phyloP scores from a whole-genome alignment of 257 asterid genomes.

The Scutellaria minor region DNA sequence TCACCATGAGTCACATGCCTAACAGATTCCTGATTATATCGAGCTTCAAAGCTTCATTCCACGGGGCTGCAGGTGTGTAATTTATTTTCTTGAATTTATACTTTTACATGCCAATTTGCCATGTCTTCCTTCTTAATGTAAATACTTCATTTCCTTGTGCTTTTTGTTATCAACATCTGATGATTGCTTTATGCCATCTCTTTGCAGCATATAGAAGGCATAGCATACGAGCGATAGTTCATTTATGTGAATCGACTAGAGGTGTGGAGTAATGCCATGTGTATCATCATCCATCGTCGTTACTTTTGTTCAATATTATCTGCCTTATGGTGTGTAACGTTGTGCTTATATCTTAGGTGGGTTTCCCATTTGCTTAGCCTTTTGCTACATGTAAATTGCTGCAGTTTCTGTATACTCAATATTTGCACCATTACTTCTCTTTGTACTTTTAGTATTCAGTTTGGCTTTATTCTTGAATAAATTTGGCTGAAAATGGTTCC shows the following conservation, averaged over 20 bases:
- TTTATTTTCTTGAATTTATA: not conserved
- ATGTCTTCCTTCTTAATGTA: not conserved
- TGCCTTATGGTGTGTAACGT: conserved; percentile 34
- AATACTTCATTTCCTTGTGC: not conserved
- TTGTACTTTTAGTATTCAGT: not conserved
- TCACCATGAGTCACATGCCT: conserved; percentile 8
- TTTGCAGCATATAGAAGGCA: conserved; percentile 42
- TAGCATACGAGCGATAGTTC: conserved; percentile 24
- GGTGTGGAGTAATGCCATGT: conserved; percentile 38
- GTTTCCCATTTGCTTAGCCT: conserved; percentile 29
- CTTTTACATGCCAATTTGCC: not conserved
- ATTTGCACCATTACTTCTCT: not conserved
- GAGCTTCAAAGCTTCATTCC: conserved; percentile 27
- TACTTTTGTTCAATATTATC: conserved; percentile 19
- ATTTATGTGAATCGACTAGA: conserved; percentile 26
- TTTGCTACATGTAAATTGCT: conserved; percentile 27
- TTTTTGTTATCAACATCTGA: conserved; percentile 28
- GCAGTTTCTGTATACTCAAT: conserved; percentile 24
- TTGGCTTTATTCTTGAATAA: not conserved
- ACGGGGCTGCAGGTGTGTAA: conserved; percentile 37
- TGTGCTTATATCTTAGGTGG: conserved; percentile 29
- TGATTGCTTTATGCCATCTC: not conserved
- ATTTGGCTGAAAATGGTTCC: not conserved
- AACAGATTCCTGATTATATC: conserved; percentile 45
- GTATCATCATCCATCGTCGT: conserved; percentile 20